Percentiles rank a stretch among this genome's conserved stretches.
These are phyloP conservation scores for Trichoderma afroharzianum DNA, from an alignment of 2,329 filamentous ascomycete genomes.

Conservation along the genomic window DNA sequence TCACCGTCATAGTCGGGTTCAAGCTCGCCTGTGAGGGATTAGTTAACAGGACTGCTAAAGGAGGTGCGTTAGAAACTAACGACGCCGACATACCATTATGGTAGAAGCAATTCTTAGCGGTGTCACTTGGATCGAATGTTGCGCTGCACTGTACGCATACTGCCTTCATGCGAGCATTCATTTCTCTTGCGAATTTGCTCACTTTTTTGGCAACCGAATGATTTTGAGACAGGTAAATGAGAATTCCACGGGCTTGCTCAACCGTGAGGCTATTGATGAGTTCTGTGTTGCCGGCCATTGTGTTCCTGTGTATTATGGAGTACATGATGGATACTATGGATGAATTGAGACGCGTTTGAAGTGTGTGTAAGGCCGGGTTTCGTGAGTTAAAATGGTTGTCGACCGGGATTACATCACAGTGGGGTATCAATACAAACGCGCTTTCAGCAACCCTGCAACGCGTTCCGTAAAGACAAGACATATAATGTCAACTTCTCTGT, in stretches of 20 bases:
- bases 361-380: too few species aligned
- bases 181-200: not conserved
- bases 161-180: not conserved
- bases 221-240: not conserved
- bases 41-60: not conserved
- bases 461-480: not conserved
- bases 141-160: not conserved
- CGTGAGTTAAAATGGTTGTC: not conserved
- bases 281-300: not conserved
- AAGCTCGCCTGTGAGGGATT: not conserved
- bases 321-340: too few species aligned
- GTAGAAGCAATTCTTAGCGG: not conserved
- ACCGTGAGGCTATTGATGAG: not conserved
- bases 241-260: not conserved
- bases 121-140: not conserved
- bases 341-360: not conserved
- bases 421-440: not conserved
- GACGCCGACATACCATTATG: not conserved
- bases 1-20: not conserved
- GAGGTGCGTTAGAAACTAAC: not conserved
- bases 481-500: not conserved
- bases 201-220: not conserved
- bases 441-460: not conserved
- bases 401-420: not conserved
- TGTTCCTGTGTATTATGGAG: too few species aligned